A percentile compares a stretch with the other conserved stretches of the same genome.
phyloP scores from a whole-genome alignment of 2,329 filamentous ascomycete genomes.

The Aureobasidium sp. region DNA sequence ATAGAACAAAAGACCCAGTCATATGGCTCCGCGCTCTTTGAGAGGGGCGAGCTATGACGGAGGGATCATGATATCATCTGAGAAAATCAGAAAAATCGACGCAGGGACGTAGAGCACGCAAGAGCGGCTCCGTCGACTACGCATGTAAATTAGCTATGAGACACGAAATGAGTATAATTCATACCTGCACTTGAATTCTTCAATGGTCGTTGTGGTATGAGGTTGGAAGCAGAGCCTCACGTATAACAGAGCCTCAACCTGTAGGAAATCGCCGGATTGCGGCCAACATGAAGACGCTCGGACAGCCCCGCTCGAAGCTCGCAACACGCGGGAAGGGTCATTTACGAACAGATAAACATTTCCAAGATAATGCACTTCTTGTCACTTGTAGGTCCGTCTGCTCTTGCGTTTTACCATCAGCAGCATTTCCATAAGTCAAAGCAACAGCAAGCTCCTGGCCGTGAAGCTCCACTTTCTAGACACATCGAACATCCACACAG shows the following conservation, averaged over 20 bases:
- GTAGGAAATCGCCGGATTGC: not conserved
- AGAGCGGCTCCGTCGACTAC: constrained; percentile 4
- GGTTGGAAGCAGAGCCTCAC: not conserved
- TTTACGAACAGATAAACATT: not conserved
- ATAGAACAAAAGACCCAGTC: not conserved
- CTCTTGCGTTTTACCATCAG: not conserved
- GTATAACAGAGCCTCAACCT: not conserved
- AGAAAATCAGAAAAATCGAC: not conserved
- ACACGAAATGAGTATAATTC: constrained; percentile 5
- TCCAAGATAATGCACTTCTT: not conserved
- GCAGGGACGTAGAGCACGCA: constrained; percentile 8
- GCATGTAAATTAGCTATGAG: constrained; percentile 13
- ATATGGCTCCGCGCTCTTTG: not conserved
- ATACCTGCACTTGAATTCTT: not conserved
- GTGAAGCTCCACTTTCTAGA: not conserved
- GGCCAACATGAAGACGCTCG: not conserved
- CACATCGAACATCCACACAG: not conserved
- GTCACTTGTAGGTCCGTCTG: not conserved
- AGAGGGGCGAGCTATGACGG: constrained; percentile 5
- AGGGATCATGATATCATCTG: constrained; percentile 4
- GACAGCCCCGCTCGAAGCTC: not conserved
- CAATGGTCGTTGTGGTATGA: not conserved
- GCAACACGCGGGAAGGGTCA: not conserved
- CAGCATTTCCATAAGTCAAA: not conserved
- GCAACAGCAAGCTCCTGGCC: too few relatives aligned